Percentiles rank a stretch among this genome's conserved stretches.
phyloP scores from a whole-genome alignment of 2,329 filamentous ascomycete species.

The Phoma sp. region DNA sequence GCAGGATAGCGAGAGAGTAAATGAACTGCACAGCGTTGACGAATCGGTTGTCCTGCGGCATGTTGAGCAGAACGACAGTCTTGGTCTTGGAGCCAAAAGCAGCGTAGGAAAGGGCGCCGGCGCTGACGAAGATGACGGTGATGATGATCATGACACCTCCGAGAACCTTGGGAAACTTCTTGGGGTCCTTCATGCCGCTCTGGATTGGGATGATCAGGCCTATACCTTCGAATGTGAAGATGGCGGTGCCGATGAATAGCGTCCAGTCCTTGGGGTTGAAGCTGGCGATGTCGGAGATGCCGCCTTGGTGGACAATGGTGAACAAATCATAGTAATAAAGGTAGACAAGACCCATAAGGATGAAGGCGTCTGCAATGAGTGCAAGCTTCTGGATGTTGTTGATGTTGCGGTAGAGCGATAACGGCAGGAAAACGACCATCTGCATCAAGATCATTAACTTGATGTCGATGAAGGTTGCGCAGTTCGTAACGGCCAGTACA shows the following conservation, averaged over 20 bases:
- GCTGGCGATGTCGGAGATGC: conserved; percentile 82
- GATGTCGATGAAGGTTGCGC: conserved; percentile 83
- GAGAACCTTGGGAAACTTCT: conserved; percentile 89
- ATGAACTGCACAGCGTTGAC: conserved; percentile 97
- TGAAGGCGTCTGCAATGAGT: conserved; percentile 91
- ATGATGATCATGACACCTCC: conserved; percentile 94
- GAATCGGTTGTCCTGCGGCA: conserved; percentile 92
- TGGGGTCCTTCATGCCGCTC: conserved; percentile 90
- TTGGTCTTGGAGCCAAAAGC: conserved; percentile 95
- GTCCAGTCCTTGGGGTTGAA: conserved; percentile 96
- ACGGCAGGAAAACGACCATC: conserved; percentile 91
- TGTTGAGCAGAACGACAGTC: conserved; percentile 93
- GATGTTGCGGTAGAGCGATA: conserved; percentile 94
- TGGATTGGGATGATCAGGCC: conserved; percentile 98
- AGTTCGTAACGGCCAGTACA: conserved; percentile 87
- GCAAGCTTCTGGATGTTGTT: conserved; percentile 96
- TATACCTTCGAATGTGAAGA: conserved; percentile 98
- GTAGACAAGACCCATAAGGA: conserved; percentile 88
- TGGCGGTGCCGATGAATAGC: conserved; percentile 96
- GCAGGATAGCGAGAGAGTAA: conserved; percentile 95
- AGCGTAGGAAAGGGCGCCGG: conserved; percentile 93
- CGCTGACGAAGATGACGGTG: conserved; percentile 85
- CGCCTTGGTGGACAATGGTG: conserved; percentile 75
- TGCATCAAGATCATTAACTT: conserved; percentile 92
- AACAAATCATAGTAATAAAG: conserved; percentile 94